A percentile compares a stretch with the other conserved stretches of the same genome.
Conservation (phyloP, 106 monocot genomes). For the Amphibolis antarctica region DNA sequence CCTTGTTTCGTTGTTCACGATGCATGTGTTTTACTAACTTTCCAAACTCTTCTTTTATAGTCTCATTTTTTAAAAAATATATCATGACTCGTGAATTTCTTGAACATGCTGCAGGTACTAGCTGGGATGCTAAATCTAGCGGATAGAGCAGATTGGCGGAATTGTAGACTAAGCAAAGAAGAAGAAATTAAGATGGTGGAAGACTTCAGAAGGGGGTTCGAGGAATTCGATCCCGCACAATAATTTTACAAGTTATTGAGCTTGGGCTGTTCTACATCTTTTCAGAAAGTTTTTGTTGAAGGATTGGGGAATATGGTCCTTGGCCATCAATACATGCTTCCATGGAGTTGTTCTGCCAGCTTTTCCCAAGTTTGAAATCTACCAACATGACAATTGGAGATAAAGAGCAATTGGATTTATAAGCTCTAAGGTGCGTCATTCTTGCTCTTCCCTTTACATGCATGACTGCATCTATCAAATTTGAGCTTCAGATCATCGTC, state of each 20-base stretch:
- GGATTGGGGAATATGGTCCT: too few relatives aligned
- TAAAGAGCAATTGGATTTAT: too few relatives aligned
- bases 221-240: constrained; percentile 51
- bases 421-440: too few relatives aligned
- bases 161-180: constrained; percentile 69
- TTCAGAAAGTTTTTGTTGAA: too few relatives aligned
- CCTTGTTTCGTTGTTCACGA: neutral
- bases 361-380: too few relatives aligned
- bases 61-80: neutral
- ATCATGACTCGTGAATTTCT: neutral
- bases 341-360: too few relatives aligned
- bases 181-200: constrained; percentile 71
- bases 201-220: constrained; percentile 59
- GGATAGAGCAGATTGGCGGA: constrained; percentile 88
- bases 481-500: too few relatives aligned
- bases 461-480: too few relatives aligned
- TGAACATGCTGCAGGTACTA: constrained; percentile 46
- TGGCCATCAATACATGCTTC: too few relatives aligned
- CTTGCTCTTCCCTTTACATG: too few relatives aligned
- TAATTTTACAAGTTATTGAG: constrained; percentile 10
- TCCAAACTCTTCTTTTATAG: neutral
- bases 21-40: neutral
- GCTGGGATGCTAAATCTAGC: constrained; percentile 67
- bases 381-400: too few relatives aligned
- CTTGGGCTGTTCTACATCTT: too few relatives aligned